Conservation (phyloP, 306 rosid species). For the Inga oerstediana region DNA sequence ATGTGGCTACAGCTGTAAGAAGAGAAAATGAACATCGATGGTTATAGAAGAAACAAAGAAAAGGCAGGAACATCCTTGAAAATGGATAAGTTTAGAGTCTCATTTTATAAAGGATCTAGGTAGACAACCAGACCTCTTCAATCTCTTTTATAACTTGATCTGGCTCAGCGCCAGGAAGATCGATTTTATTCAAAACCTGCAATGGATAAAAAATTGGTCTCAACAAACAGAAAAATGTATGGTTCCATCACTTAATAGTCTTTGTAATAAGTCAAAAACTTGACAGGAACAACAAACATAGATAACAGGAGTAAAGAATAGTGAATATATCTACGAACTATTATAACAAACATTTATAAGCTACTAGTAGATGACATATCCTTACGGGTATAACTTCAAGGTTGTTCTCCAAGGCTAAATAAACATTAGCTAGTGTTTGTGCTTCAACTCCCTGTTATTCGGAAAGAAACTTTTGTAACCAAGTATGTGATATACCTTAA, state of each 20-base stretch:
- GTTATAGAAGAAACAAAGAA: conserved; percentile 16
- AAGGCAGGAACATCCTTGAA: conserved; percentile 19
- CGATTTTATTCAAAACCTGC: conserved; percentile 93
- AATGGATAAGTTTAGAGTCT: conserved; percentile 31
- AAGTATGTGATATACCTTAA: conserved; percentile 7
- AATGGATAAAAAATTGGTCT: conserved; percentile 25
- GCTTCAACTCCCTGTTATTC: conserved; percentile 87
- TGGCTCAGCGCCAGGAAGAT: conserved; percentile 98
- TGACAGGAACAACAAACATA: not conserved
- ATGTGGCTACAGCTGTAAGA: not conserved
- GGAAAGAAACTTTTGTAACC: conserved; percentile 24
- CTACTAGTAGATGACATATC: conserved; percentile 10
- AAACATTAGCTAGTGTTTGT: conserved; percentile 92
- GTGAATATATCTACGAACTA: conserved; percentile 10
- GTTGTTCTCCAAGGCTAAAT: conserved; percentile 86
- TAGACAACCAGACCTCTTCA: conserved; percentile 71
- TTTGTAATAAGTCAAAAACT: conserved; percentile 15
- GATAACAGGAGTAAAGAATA: conserved; percentile 13
- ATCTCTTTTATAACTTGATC: conserved; percentile 79
- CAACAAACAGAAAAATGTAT: conserved; percentile 15
- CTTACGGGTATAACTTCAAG: conserved; percentile 89
- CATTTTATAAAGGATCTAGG: conserved; percentile 15
- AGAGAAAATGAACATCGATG: conserved; percentile 17
- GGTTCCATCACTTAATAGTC: conserved; percentile 17
- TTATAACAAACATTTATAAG: conserved; percentile 5